Evolutionary conservation across 441 rosid species (phyloP).

Genomic region (Erysimum cheiri): DNA sequence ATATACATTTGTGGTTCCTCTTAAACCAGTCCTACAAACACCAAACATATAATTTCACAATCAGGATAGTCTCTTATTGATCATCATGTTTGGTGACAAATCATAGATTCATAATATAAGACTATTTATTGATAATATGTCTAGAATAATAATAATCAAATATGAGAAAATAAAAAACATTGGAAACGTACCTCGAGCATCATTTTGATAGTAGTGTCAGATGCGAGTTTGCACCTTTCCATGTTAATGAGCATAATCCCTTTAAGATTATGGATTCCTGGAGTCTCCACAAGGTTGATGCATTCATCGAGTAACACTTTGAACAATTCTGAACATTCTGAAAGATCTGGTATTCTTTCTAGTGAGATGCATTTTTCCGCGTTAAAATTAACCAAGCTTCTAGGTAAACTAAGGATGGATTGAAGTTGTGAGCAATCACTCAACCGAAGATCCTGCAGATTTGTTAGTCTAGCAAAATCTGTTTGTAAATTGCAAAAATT

Average conservation of each 20-base stretch:
- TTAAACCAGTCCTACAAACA: neutral
- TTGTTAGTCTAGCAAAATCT: neutral
- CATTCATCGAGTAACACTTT: neutral
- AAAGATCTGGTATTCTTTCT: slow-evolving; percentile 14
- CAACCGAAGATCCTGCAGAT: neutral
- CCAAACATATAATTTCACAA: neutral
- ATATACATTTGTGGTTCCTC: neutral
- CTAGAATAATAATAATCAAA: neutral
- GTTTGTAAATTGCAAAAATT: neutral
- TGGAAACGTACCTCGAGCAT: neutral
- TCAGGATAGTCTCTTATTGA: neutral
- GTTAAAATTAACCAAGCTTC: neutral
- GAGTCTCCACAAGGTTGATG: neutral
- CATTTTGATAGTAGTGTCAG: neutral
- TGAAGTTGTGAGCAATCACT: neutral
- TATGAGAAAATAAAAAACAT: neutral
- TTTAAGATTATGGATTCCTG: neutral
- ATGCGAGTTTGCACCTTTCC: neutral
- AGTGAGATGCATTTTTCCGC: neutral
- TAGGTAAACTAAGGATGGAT: slow-evolving; percentile 13
- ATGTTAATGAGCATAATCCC: neutral
- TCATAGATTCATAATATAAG: neutral
- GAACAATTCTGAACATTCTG: neutral
- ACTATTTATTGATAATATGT: neutral
- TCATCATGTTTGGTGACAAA: neutral